phyloP scores from a whole-genome alignment of 2,329 filamentous ascomycete genomes.

The Lasiodiplodia hormozganensis region DNA sequence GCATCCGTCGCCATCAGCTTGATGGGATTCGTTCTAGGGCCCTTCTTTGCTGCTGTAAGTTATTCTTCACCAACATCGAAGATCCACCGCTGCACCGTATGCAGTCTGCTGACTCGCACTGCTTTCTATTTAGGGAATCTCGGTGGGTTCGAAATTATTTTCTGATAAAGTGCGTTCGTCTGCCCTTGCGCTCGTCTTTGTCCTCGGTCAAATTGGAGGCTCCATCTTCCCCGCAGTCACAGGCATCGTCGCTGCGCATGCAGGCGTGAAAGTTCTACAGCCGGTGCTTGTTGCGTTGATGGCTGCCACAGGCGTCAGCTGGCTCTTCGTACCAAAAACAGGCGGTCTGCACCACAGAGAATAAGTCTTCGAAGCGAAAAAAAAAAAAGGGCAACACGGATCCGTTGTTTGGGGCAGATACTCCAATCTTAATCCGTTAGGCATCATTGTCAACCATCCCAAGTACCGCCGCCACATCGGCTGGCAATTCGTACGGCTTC shows the following conservation, averaged over 20 bases:
- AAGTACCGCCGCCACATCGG: background rate
- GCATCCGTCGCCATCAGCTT: constrained; percentile 62
- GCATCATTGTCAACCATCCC: background rate
- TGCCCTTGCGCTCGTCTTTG: constrained; percentile 62
- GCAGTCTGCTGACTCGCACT: background rate
- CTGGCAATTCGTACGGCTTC: constrained; percentile 44
- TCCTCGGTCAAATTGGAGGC: constrained; percentile 63
- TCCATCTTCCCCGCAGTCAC: constrained; percentile 64
- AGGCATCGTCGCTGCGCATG: constrained; percentile 54
- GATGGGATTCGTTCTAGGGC: constrained; percentile 65
- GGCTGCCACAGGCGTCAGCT: background rate
- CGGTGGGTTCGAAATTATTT: constrained; percentile 61
- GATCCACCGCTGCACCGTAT: background rate
- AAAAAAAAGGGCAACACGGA: background rate
- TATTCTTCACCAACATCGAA: background rate
- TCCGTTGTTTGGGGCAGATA: background rate
- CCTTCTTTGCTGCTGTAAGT: constrained; percentile 63
- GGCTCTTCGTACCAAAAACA: constrained; percentile 14
- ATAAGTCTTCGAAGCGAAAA: background rate
- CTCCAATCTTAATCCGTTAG: background rate
- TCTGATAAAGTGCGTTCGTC: constrained; percentile 55
- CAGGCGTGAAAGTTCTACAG: constrained; percentile 5
- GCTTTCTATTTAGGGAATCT: constrained; percentile 54
- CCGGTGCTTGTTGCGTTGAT: constrained; percentile 5
- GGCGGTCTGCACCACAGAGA: background rate